A percentile compares a stretch with the other conserved stretches of the same genome.
Conservation (phyloP, 495 filamentous ascomycete genomes). For the Rostrohypoxylon terebratum region DNA sequence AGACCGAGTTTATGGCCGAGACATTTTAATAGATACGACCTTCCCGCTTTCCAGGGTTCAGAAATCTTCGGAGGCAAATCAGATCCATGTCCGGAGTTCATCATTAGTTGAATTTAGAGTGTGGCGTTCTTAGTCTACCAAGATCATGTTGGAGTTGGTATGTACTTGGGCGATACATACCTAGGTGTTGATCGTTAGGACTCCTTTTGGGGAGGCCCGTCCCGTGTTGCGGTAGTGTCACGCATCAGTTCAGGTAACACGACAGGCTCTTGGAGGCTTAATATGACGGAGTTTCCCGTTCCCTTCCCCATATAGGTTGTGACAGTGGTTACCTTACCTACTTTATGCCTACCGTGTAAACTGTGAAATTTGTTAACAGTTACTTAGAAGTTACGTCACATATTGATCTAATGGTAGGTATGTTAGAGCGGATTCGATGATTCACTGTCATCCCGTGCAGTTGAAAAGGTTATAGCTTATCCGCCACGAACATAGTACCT, state of each 20-base stretch:
- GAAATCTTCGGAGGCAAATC: neutral
- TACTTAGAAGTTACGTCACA: too few relatives aligned
- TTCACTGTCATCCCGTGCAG: too few relatives aligned
- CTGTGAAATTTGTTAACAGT: neutral
- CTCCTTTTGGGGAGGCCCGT: neutral
- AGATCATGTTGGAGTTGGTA: neutral
- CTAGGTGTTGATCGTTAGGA: neutral
- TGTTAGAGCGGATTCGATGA: too few relatives aligned
- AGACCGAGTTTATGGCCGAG: neutral
- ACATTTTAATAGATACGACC: neutral
- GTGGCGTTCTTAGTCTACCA: constrained; percentile 7
- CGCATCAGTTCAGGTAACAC: neutral
- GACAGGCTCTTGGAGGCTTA: neutral
- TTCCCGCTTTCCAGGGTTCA: neutral
- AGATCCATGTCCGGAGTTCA: neutral
- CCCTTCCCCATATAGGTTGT: neutral
- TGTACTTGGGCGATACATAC: too few relatives aligned
- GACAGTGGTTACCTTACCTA: neutral
- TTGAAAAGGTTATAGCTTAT: too few relatives aligned
- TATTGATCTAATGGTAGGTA: too few relatives aligned
- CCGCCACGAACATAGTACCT: too few relatives aligned
- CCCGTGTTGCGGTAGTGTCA: neutral
- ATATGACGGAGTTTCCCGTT: neutral
- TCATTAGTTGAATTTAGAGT: neutral
- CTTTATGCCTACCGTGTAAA: neutral